Base-by-base conservation (phyloP, 2,329 filamentous ascomycete genomes). In the Exophiala aquamarina region DNA sequence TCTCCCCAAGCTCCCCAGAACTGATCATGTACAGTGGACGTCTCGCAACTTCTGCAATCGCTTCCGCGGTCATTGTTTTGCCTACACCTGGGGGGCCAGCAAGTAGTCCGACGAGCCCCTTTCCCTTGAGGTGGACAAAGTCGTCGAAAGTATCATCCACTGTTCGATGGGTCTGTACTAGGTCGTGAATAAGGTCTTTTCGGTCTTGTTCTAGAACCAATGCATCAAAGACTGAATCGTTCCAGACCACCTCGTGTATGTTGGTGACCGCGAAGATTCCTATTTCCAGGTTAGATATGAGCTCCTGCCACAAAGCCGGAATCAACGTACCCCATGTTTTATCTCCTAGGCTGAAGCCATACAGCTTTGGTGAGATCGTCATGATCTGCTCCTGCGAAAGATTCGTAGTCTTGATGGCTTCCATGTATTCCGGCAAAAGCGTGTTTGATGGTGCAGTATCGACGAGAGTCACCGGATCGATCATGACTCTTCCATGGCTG, bases 1-100 rank as follows among this genome's bases (percentile, higher is more conserved):
- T 48, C 2, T 62, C 65, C 1, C 70, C 70, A 0, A 75, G 60
- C 29, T 70, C 69, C 1, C 68, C 68, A 3, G 66, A 66, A 4
- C 66, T 68, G 44, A 74, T 63, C 0, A 59, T 45, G 46, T 70
- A 73, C 0, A 75, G 58, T 0, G 70, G 70, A 3, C 65, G 65
- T 2, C 63, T 56, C 1, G 65, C 59, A 3, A 63, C 55, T 32
- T 73, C 71, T 1, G 70, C 69, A 1, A 74, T 66, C 18, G 63
- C 61, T 36, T 69, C 65, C 1, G 66, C 69, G 2, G 68, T 71
- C 26, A 66, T 60, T 1, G 67, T 69, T 57, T 71, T 71, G 4
- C 69, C 68, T 2, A 66, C 67, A 0, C 68, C 67, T 0, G 68
- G 66, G 1, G 61, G 59, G 0, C 68, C 68, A 43, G 63, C 63